Conservation (phyloP, 2,329 filamentous ascomycete genomes). For the Triangularia setosa region DNA sequence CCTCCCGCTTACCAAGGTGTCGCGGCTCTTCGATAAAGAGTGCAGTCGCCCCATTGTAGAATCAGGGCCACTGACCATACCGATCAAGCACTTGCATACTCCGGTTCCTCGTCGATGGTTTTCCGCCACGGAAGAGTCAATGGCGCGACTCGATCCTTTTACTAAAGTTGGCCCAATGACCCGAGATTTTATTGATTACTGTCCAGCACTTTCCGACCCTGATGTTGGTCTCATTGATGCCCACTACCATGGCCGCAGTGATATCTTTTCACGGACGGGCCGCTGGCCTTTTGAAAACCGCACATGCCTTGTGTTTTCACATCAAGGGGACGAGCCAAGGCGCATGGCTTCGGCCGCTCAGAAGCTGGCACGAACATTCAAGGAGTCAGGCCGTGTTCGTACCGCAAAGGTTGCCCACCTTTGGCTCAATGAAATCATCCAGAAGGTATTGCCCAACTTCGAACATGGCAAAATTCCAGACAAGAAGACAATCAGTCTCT, state of each 20-base stretch:
- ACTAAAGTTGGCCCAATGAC: neutral
- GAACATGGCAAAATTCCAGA: neutral
- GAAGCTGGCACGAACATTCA: neutral
- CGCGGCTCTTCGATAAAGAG: neutral
- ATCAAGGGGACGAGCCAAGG: neutral
- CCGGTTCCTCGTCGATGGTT: neutral
- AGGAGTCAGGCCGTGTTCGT: neutral
- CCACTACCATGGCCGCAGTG: neutral
- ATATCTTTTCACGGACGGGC: neutral
- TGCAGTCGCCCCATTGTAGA: neutral
- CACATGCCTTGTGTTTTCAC: neutral
- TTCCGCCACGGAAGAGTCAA: neutral
- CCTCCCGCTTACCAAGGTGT: neutral
- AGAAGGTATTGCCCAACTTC: neutral
- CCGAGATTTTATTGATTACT: neutral
- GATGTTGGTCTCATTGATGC: neutral
- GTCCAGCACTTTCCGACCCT: neutral
- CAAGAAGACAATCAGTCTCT: neutral
- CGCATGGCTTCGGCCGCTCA: neutral
- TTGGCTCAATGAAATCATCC: neutral
- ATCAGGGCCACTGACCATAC: neutral
- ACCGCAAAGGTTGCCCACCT: neutral
- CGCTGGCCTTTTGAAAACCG: neutral
- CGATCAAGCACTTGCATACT: neutral
- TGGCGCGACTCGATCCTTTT: neutral